Percentiles rank a stretch among this genome's conserved stretches.
These are phyloP conservation scores for Rhodotorula kratochvilovae DNA, from an alignment of 768 basidiomycete genomes.

Conservation along the genomic window DNA sequence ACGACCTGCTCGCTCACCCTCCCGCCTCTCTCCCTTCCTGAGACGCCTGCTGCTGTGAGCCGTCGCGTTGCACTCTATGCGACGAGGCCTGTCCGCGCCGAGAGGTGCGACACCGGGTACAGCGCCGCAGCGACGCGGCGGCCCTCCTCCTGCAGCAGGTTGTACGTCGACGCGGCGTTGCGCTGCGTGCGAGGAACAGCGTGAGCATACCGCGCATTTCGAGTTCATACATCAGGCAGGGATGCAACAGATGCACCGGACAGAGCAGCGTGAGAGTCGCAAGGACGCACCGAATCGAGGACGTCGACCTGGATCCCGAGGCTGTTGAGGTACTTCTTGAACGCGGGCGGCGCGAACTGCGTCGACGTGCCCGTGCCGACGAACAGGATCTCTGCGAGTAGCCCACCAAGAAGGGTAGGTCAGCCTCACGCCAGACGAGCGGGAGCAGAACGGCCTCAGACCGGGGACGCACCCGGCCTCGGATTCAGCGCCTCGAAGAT, in stretches of 20 bases:
- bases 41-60: not conserved
- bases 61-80: not conserved
- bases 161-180: conserved; percentile 93
- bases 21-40: too few species aligned
- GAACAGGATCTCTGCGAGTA: conserved; percentile 69
- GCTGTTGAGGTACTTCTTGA: conserved; percentile 64
- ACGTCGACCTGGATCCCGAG: conserved; percentile 83
- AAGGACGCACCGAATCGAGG: conserved; percentile 69
- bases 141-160: conserved; percentile 87
- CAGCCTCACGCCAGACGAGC: not conserved
- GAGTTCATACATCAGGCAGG: not conserved
- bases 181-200: conserved; percentile 50
- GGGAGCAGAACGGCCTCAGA: too few species aligned
- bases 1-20: too few species aligned
- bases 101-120: conserved; percentile 54
- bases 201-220: too few species aligned
- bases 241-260: not conserved
- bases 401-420: not conserved
- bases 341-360: conserved; percentile 62
- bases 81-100: conserved; percentile 31
- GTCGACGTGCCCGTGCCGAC: conserved; percentile 77
- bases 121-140: conserved; percentile 84
- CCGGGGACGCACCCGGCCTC: conserved; percentile 65
- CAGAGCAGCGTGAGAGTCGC: not conserved
- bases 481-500: conserved; percentile 78